These are phyloP conservation scores for Azolla pinnata DNA, from an alignment of 75 land plant genomes.

Conservation along the genomic window DNA sequence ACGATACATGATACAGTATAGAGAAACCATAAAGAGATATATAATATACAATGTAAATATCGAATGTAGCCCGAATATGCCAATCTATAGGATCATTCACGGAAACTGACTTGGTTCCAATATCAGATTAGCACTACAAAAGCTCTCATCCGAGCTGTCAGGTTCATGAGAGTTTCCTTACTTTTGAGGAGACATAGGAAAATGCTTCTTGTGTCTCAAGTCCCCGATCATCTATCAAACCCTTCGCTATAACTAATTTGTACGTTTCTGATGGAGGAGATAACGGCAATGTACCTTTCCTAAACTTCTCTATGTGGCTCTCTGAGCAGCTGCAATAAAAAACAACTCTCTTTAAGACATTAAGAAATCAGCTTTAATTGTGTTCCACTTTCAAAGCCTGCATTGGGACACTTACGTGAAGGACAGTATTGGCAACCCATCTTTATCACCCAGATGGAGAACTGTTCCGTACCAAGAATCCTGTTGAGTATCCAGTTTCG, in stretches of 20 bases:
- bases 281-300: conserved; percentile 4
- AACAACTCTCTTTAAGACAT: neutral
- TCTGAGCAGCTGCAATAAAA: conserved; percentile 12
- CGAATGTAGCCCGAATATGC: too few species aligned
- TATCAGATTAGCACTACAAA: too few species aligned
- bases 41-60: too few species aligned
- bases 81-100: too few species aligned
- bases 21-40: too few species aligned
- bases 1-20: too few species aligned
- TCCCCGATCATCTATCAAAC: conserved; percentile 13
- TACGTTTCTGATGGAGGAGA: conserved; percentile 14
- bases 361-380: neutral
- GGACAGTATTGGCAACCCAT: conserved; percentile 62
- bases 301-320: conserved; percentile 11
- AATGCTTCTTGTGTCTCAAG: conserved; percentile 9
- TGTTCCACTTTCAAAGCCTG: neutral
- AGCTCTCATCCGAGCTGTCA: too few species aligned
- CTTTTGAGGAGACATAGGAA: conserved; percentile 7
- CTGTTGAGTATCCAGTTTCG: conserved; percentile 24
- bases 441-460: conserved; percentile 57
- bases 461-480: conserved; percentile 71
- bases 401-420: conserved; percentile 58
- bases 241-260: conserved; percentile 3
- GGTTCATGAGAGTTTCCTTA: too few species aligned
- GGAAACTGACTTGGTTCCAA: too few species aligned